Evolutionary conservation across 202 grass and related monocot species (phyloP), one percentile per base, ranked within the genome.

Genomic region (Carex arenaria): DNA sequence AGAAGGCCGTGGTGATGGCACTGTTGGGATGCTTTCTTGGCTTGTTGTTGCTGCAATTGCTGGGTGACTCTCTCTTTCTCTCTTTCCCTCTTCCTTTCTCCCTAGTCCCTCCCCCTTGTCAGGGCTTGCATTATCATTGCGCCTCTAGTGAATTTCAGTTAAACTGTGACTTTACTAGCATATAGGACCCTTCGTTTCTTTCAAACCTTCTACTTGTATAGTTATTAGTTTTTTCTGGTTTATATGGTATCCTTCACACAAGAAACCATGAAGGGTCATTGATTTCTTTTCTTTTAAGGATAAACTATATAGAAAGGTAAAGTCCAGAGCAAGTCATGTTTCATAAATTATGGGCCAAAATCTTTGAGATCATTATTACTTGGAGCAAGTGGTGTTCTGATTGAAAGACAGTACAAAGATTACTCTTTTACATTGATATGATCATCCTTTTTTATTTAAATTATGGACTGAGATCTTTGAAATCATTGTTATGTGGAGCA

Each of bases 1-100:
- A 56, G 93, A 92, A 80, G 89, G 96, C 51, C 89, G 87, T 14
- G 96, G 93, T 38, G 91, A 99, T 90, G 96, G 93, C 56, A 95
- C 93, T 62, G 91, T 99, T 5, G 93, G 93, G 66, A 95, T 99
- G 96, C 82, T 95, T 77, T 94, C 93, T 76, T 99, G 96, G 96
- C 93, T 99, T 86, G 83, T 89, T 83, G 92, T 99, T 80, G 96
- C 96, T 61, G 96, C 93, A 31, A 78, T 95, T 90, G 93, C 96
- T 63, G 96, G 96, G 94, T 97, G 80, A 78, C 80, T 54, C 15
- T 57, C 65, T 40, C 15, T 68, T 3, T 62, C 60, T 62, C 4
- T 12, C 18, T 4, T 2, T 13, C 43, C 52, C 43, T 52, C 19
- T 28, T 15, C 8, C n/a, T 43, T 23, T 15, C 19, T 30, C 10